A percentile compares a stretch with the other conserved stretches of the same genome.
phyloP scores from a whole-genome alignment of 805 yeast genomes.

The Cyberlindnera japonica region DNA sequence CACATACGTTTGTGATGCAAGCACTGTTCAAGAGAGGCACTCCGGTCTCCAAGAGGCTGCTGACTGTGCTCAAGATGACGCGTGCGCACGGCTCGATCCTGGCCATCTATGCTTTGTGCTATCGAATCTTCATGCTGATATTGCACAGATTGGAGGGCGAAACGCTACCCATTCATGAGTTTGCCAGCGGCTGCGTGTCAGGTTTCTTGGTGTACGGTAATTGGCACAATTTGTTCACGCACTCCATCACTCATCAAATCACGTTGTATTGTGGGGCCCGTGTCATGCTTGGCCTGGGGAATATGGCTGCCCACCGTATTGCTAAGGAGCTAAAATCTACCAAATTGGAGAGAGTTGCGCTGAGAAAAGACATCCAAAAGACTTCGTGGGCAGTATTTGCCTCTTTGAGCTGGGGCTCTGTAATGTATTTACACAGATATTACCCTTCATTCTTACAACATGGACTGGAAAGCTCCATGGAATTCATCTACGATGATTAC shows the following conservation, averaged over 20 bases:
- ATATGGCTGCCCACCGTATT: slow-evolving; percentile 23
- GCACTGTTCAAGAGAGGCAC: slow-evolving; percentile 38
- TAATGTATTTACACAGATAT: slow-evolving; percentile 64
- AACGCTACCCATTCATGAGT: slow-evolving; percentile 18
- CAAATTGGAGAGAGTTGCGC: slow-evolving; percentile 4
- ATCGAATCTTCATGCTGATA: slow-evolving; percentile 36
- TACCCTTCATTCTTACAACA: slow-evolving; percentile 62
- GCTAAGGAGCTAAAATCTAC: slow-evolving; percentile 13
- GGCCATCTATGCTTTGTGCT: slow-evolving; percentile 53
- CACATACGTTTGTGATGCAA: slow-evolving; percentile 62
- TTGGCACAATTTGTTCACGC: slow-evolving; percentile 30
- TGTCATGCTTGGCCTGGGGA: slow-evolving; percentile 56
- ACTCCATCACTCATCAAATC: slow-evolving; percentile 63
- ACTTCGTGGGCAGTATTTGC: slow-evolving; percentile 58
- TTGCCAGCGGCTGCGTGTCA: slow-evolving; percentile 36
- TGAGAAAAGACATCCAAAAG: slow-evolving; percentile 27
- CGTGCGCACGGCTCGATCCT: slow-evolving; percentile 51
- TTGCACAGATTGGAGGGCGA: slow-evolving; percentile 28
- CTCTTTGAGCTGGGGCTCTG: slow-evolving; percentile 65
- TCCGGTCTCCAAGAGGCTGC: slow-evolving; percentile 38
- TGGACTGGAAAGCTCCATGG: slow-evolving; percentile 64
- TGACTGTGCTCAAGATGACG: slow-evolving; percentile 48
- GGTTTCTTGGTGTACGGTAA: slow-evolving; percentile 42
- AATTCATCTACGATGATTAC: slow-evolving; percentile 63
- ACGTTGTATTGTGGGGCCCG: slow-evolving; percentile 72